These are phyloP conservation scores for Hypholoma sublateritium DNA, from an alignment of 768 basidiomycete genomes.

Conservation along the genomic window DNA sequence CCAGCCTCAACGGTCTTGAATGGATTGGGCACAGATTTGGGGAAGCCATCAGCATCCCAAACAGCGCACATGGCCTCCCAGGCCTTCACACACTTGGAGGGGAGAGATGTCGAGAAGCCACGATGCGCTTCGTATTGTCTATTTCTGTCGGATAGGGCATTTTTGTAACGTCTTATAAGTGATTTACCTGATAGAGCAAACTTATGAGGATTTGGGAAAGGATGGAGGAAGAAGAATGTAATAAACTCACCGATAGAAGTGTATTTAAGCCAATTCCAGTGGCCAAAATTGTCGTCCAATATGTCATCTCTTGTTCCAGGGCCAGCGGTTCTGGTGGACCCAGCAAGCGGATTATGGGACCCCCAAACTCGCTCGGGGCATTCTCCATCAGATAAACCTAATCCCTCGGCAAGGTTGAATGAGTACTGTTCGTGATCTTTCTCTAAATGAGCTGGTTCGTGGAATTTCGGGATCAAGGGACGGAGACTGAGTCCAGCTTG, in stretches of 20 bases:
- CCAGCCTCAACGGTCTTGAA: too few species aligned
- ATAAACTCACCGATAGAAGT: not conserved
- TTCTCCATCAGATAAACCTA: conserved; percentile 31
- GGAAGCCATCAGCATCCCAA: conserved; percentile 5
- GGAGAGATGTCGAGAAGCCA: conserved; percentile 2
- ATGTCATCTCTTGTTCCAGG: conserved; percentile 18
- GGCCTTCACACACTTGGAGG: not conserved
- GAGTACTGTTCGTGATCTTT: conserved; percentile 22
- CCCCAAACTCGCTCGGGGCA: conserved; percentile 33
- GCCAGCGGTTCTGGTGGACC: conserved; percentile 32
- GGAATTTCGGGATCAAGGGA: conserved; percentile 27
- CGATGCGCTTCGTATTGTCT: conserved; percentile 10
- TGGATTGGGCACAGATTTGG: not conserved
- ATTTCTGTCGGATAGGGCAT: conserved; percentile 6
- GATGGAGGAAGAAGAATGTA: too few species aligned
- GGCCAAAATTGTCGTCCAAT: too few species aligned
- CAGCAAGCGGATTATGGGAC: conserved; percentile 19
- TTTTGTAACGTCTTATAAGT: not conserved
- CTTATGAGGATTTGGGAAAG: not conserved
- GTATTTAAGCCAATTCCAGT: conserved; percentile 28
- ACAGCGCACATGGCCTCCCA: not conserved
- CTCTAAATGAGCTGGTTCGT: conserved; percentile 23
- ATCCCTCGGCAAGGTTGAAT: conserved; percentile 22
- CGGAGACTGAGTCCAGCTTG: not conserved
- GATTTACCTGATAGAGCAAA: not conserved